These are phyloP conservation scores for Neurospora terricola DNA, from an alignment of 495 filamentous ascomycete genomes.

Conservation along the genomic window DNA sequence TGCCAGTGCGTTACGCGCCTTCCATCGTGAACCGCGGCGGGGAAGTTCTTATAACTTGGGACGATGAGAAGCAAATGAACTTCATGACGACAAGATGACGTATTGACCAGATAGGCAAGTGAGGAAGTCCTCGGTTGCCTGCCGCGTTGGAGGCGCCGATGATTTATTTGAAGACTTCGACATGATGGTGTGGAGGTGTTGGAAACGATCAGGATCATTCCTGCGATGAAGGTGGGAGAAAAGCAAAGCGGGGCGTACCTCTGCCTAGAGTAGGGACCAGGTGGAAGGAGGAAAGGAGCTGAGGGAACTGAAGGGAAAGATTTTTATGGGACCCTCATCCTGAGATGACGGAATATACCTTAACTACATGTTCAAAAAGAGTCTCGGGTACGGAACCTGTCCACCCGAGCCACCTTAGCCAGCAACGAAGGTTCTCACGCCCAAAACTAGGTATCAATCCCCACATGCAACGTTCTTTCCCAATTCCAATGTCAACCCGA, in stretches of 20 bases:
- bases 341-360: no score
- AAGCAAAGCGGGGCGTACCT: no score
- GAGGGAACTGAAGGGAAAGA: background rate
- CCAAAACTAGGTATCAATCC: background rate
- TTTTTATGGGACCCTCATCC: background rate
- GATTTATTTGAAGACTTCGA: background rate
- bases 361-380: no score
- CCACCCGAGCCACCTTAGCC: background rate
- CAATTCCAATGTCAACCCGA: background rate
- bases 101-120: background rate
- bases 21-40: background rate
- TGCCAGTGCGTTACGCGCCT: background rate
- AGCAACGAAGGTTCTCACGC: background rate
- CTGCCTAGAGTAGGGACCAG: background rate
- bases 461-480: background rate
- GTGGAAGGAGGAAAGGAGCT: background rate
- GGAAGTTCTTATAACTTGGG: background rate
- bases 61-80: background rate
- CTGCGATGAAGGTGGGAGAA: background rate
- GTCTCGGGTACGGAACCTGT: background rate
- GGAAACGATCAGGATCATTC: background rate
- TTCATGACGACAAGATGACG: background rate
- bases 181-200: background rate
- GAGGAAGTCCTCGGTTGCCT: background rate
- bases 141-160: background rate